Conservation (phyloP, 2,329 filamentous ascomycete species). For the Arachnopeziza araneosa region DNA sequence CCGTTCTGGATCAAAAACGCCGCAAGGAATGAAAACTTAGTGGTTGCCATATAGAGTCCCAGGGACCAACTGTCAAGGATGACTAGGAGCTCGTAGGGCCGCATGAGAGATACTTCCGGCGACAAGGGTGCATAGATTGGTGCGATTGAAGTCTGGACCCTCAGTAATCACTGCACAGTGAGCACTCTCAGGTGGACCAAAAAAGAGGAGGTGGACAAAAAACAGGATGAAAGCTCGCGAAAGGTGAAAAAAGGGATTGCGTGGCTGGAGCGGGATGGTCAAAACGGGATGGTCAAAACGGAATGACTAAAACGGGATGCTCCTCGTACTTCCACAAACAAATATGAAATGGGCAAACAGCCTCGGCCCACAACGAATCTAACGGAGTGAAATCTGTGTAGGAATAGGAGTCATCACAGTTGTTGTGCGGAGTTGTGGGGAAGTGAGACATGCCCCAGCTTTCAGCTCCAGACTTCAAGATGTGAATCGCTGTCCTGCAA, state of each 20-base stretch:
- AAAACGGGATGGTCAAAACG: neutral
- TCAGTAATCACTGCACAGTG: neutral
- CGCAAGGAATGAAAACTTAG: neutral
- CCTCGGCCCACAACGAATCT: neutral
- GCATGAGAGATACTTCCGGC: neutral
- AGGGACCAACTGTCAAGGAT: neutral
- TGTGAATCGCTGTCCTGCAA: neutral
- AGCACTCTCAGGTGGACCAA: neutral
- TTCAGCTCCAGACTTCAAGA: neutral
- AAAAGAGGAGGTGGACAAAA: neutral
- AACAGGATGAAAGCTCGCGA: neutral
- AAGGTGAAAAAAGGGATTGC: neutral
- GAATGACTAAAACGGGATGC: neutral
- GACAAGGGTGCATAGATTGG: neutral
- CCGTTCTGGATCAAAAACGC: neutral
- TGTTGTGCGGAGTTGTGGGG: neutral
- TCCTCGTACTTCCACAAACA: neutral
- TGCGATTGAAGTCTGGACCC: neutral
- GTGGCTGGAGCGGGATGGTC: neutral
- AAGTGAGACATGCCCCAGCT: neutral
- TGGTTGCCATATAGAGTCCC: neutral
- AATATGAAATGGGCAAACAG: neutral
- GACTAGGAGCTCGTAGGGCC: neutral
- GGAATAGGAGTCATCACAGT: neutral
- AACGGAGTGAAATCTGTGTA: neutral